phyloP scores from a whole-genome alignment of 1,284 basidiomycete genomes.

The Albatrellus sp. region DNA sequence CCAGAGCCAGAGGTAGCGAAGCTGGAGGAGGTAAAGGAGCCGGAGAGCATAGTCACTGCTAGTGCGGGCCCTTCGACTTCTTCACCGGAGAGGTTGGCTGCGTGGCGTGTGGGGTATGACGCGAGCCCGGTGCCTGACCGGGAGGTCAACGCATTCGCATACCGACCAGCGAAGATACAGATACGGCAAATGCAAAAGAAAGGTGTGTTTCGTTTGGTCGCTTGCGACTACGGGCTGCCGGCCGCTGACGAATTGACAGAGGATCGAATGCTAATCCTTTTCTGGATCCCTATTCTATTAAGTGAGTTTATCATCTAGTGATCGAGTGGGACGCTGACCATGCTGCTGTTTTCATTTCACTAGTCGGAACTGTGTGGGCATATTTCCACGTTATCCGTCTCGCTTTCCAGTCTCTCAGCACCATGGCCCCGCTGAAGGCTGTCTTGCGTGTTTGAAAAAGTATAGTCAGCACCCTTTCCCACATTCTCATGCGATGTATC shows the following conservation, averaged over 20 bases:
- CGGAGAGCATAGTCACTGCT: not conserved
- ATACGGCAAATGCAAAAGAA: slow-evolving; percentile 50
- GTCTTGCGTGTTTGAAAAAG: slow-evolving; percentile 23
- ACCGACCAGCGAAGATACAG: slow-evolving; percentile 43
- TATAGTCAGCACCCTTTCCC: not conserved
- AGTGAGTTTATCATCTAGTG: slow-evolving; percentile 32
- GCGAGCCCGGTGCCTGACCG: slow-evolving; percentile 38
- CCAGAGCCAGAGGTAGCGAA: slow-evolving; percentile 12
- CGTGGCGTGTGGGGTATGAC: slow-evolving; percentile 37
- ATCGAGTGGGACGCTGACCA: slow-evolving; percentile 1
- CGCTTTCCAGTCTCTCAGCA: slow-evolving; percentile 39
- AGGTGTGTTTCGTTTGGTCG: slow-evolving; percentile 27
- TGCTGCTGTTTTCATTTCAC: slow-evolving; percentile 9
- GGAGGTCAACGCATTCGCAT: slow-evolving; percentile 56
- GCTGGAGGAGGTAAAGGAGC: slow-evolving; percentile 9
- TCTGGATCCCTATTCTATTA: slow-evolving; percentile 88
- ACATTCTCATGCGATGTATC: too few relatives aligned
- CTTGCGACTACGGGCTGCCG: not conserved
- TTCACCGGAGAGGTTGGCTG: slow-evolving; percentile 10
- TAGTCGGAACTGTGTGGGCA: slow-evolving; percentile 60
- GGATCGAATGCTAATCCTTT: slow-evolving; percentile 85
- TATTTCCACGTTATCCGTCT: slow-evolving; percentile 46
- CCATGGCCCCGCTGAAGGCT: slow-evolving; percentile 35
- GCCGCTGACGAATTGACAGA: slow-evolving; percentile 30
- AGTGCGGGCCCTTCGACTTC: slow-evolving; percentile 9